Base-by-base conservation (phyloP, 2,329 filamentous ascomycete species). In the Cladosporium sp. region DNA sequence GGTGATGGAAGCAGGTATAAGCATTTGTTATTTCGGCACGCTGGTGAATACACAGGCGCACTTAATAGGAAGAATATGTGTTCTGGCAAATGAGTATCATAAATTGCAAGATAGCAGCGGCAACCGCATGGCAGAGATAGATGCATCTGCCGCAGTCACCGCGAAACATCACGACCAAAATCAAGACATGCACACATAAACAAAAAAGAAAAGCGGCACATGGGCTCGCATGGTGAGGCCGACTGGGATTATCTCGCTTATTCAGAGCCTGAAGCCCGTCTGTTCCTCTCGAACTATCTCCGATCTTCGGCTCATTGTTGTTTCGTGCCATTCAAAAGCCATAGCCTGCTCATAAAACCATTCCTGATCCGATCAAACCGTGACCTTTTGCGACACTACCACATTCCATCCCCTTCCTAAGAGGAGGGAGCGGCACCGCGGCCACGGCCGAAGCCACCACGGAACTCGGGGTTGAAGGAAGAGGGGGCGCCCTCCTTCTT, bases 401-500 rank as follows among this genome's bases (percentile, higher is more conserved):
- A 48, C 22, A 36, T 36, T 22, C 44, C 47, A 40, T 51, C 54
- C 43, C 48, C 57, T 43, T 55, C 58, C 61, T 67, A 66, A 65
- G 86, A 63, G 51, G 60, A 52, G 56, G 63, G 62, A 50, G 66
- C 83, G 76, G 86, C 80, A 69, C 89, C 89, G 84, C 89, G 88
- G 72, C 89, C 90, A 56, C 53, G 50, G 32, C 48, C 59, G 56
- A 65, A 75, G 82, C 83, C 76, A 86, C 85, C 61, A 60, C 66
- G 63, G 62, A 96, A 96, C 74, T 86, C 84, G 72, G 90, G 90
- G 78, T 86, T 85, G 75, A 93, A 96, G 77, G 88, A 88, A 69
- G 89, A 88, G 72, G 89, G 88, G 80, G 85, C 88, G 69, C 89
- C 89, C 80, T 95, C 89, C 84, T 95, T 95, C 74, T 85, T 71